Evolutionary conservation across 768 basidiomycete species (phyloP).

Genomic region (Tricholoma sp.): DNA sequence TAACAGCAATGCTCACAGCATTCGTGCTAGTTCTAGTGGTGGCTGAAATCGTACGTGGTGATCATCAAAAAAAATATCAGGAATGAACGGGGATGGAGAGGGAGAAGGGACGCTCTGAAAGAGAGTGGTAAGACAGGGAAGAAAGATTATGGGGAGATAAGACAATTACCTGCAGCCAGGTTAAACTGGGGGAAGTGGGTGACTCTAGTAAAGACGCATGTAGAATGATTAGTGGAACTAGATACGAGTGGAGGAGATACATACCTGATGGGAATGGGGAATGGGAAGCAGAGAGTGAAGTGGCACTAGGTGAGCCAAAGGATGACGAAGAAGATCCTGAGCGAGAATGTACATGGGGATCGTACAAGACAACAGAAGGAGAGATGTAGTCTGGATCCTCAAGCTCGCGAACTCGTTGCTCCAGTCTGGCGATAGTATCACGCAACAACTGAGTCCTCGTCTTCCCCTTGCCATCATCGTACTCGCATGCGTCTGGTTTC

Average conservation of each 20-base stretch:
- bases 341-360: conserved; percentile 52
- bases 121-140: conserved; percentile 15
- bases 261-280: conserved; percentile 57
- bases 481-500: conserved; percentile 70
- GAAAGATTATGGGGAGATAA: neutral
- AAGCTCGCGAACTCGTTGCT: conserved; percentile 66
- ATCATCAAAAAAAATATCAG: conserved; percentile 48
- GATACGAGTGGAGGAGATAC: conserved; percentile 7
- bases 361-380: conserved; percentile 64
- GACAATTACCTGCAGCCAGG: conserved; percentile 38
- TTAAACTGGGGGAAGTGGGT: conserved; percentile 44
- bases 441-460: conserved; percentile 75
- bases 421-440: conserved; percentile 70
- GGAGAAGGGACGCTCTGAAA: conserved; percentile 37
- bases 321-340: conserved; percentile 57
- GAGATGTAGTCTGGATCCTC: conserved; percentile 71
- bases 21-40: conserved; percentile 56
- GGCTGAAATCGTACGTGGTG: conserved; percentile 43
- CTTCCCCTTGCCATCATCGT: conserved; percentile 83
- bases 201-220: conserved; percentile 27
- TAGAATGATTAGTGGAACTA: neutral
- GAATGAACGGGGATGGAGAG: conserved; percentile 43
- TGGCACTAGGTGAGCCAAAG: conserved; percentile 46
- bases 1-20: conserved; percentile 46
- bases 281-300: conserved; percentile 48